Percentiles rank a stretch among this genome's conserved stretches.
phyloP scores from a whole-genome alignment of 352 stramenopile genomes.

The Globisporangium nodosum region DNA sequence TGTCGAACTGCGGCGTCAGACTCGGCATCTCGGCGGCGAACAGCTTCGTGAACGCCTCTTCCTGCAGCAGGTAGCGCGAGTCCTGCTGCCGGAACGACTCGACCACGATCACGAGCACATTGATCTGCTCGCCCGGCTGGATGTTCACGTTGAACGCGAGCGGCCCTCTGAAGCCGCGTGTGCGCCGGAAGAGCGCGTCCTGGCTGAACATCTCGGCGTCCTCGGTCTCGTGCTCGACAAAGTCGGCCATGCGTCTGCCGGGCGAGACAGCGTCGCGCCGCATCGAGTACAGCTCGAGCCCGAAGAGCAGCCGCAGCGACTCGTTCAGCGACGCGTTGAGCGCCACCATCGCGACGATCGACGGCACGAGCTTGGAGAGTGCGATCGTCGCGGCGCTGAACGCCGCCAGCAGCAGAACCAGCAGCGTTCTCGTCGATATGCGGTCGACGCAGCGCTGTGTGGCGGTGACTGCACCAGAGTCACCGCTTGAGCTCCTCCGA shows the following conservation, averaged over 20 bases:
- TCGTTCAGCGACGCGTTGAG: slow-evolving; percentile 53
- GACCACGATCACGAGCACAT: slow-evolving; percentile 60
- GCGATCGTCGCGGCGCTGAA: slow-evolving; percentile 21
- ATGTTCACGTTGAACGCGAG: slow-evolving; percentile 51
- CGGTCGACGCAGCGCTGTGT: slow-evolving; percentile 6
- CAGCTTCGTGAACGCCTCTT: slow-evolving; percentile 2
- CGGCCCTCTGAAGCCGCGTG: slow-evolving; percentile 39
- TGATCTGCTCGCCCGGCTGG: slow-evolving; percentile 30
- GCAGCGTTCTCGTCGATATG: slow-evolving; percentile 16
- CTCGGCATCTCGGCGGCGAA: slow-evolving; percentile 1
- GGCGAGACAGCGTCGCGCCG: slow-evolving; percentile 6
- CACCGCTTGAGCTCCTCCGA: slow-evolving; percentile 1
- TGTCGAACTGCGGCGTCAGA: slow-evolving; percentile 58
- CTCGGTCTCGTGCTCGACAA: slow-evolving; percentile 48
- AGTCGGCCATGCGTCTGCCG: slow-evolving; percentile 22
- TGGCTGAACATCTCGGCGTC: slow-evolving; percentile 27
- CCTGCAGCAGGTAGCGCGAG: slow-evolving; percentile 41
- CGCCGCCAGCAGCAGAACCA: slow-evolving; percentile 12
- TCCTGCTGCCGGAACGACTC: slow-evolving; percentile 62
- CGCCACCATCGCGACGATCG: slow-evolving; percentile 46
- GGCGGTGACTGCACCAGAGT: neutral
- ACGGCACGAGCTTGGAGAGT: slow-evolving; percentile 30
- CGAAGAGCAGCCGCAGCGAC: slow-evolving; percentile 25
- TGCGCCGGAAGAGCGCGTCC: slow-evolving; percentile 42
- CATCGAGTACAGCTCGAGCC: slow-evolving; percentile 21